Conservation (phyloP, 78 protist species). For the Dictyostelium firmibasis region DNA sequence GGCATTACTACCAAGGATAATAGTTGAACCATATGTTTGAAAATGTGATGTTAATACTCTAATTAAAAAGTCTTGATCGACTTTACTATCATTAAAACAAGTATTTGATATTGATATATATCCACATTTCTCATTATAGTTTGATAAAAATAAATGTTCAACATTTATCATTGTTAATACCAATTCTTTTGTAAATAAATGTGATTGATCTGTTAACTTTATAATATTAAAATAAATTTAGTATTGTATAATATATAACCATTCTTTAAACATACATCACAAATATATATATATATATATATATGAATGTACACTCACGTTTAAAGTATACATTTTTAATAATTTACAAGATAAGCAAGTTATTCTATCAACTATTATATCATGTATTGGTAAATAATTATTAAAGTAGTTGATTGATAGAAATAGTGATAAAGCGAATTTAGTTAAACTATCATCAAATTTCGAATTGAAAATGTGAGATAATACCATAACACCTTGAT, state of each 20-base stretch:
- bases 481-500: constrained; percentile 28
- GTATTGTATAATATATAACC: too few relatives aligned
- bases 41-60: constrained; percentile 64
- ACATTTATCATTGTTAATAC: constrained; percentile 11
- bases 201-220: not conserved
- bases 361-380: constrained; percentile 47
- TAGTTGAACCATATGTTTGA: constrained; percentile 48
- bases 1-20: constrained; percentile 41
- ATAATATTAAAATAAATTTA: not conserved
- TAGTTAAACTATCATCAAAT: constrained; percentile 25
- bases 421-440: constrained; percentile 40
- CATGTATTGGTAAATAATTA: constrained; percentile 41
- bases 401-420: not conserved
- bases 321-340: constrained; percentile 24
- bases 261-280: too few relatives aligned
- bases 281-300: not conserved
- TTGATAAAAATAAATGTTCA: constrained; percentile 30
- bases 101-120: constrained; percentile 16
- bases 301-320: not conserved
- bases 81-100: constrained; percentile 10
- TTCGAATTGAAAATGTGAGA: constrained; percentile 53
- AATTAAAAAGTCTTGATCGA: constrained; percentile 37
- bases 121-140: not conserved
- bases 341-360: constrained; percentile 27
- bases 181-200: constrained; percentile 35